phyloP scores from a whole-genome alignment of 306 rosid species.

The Purshia tridentata region DNA sequence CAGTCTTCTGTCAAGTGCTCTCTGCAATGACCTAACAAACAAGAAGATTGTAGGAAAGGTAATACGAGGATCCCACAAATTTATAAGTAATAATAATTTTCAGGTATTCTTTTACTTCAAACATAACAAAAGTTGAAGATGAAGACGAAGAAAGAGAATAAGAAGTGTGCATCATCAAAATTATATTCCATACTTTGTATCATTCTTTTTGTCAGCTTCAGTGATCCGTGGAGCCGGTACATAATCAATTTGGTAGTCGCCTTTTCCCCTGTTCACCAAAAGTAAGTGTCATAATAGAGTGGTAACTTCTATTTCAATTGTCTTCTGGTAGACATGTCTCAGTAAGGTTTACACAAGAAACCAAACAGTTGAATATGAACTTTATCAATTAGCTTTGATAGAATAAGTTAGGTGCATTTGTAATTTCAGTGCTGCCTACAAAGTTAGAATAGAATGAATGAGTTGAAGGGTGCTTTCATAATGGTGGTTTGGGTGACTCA shows the following conservation, averaged over 20 bases:
- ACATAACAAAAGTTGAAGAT: neutral
- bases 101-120: neutral
- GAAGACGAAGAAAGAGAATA: constrained; percentile 13
- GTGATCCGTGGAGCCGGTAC: constrained; percentile 88
- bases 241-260: constrained; percentile 89
- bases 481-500: neutral
- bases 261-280: constrained; percentile 52
- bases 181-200: constrained; percentile 57
- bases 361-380: neutral
- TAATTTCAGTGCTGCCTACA: neutral
- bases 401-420: neutral
- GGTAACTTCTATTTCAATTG: neutral
- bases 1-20: constrained; percentile 88
- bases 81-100: neutral
- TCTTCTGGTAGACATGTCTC: neutral
- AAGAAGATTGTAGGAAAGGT: neutral
- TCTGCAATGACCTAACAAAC: constrained; percentile 68
- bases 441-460: neutral
- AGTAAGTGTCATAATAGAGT: constrained; percentile 17
- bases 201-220: constrained; percentile 88
- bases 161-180: constrained; percentile 7
- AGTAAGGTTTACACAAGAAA: neutral
- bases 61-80: neutral
- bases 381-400: neutral
- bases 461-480: neutral